Conservation (phyloP, 495 filamentous ascomycete species). For the Symbiotaphrina buchneri region DNA sequence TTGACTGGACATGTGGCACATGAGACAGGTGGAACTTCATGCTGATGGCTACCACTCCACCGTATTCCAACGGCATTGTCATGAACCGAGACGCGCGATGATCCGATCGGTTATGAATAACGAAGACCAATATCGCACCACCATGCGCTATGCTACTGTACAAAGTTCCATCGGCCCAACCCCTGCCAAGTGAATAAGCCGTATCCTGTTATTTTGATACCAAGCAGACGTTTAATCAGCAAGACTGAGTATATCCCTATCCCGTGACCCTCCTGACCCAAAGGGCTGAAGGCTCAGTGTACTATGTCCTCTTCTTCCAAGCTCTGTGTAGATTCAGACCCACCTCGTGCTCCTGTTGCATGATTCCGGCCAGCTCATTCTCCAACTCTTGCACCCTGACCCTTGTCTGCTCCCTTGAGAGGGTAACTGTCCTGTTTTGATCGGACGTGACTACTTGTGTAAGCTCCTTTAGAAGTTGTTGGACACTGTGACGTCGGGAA, state of each 20-base stretch:
- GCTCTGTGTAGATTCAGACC: conserved; percentile 65
- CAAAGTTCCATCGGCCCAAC: too few species aligned
- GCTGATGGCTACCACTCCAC: too few species aligned
- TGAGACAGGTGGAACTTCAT: too few species aligned
- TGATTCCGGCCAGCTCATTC: conserved; percentile 55
- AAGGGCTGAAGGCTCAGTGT: conserved; percentile 41
- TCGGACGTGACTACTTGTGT: conserved; percentile 36
- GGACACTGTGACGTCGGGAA: conserved; percentile 44
- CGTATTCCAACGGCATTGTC: too few species aligned
- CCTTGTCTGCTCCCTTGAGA: conserved; percentile 43
- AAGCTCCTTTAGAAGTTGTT: conserved; percentile 49
- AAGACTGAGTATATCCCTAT: conserved; percentile 3
- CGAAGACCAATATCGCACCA: too few species aligned
- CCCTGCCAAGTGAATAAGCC: too few species aligned
- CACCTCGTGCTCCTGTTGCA: conserved; percentile 64
- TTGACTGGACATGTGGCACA: too few species aligned
- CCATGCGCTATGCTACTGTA: too few species aligned
- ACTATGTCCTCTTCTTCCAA: conserved; percentile 46
- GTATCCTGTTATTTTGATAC: too few species aligned
- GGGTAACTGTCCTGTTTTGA: conserved; percentile 28
- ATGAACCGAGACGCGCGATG: too few species aligned
- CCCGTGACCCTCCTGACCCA: conserved; percentile 57
- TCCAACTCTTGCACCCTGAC: conserved; percentile 45
- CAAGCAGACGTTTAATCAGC: too few species aligned
- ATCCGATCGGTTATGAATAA: too few species aligned